Evolutionary conservation across 257 asterid genomes (phyloP), one percentile per base, ranked within the genome.

Genomic region (Ehretia macrophylla): DNA sequence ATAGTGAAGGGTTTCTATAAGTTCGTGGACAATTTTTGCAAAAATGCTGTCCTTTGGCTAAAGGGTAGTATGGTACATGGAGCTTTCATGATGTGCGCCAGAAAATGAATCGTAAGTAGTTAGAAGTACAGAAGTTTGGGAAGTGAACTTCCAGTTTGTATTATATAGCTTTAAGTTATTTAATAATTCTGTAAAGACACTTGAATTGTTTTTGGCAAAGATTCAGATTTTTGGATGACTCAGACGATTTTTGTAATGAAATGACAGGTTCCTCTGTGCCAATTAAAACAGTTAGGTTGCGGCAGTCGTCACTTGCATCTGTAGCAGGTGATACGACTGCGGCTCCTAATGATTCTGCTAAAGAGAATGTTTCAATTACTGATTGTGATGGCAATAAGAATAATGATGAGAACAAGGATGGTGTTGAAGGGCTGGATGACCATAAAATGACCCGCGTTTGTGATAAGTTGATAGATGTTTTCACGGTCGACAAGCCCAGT

Each of bases 401-500:
- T 49, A 66, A 69, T 51, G 69, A 72, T 51, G 79, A 69, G 17
- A 32, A 42, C 47, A 65, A 71, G 46, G 78, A 49, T 45, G 58
- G 56, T 65, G 54, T 38, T 73, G 94, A 79, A 40, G 70, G 64
- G 40, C 11, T 66, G 73, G 87, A 76, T 72, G 85, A 74, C 38
- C 59, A 56, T 42, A 84, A 86, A 68, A 86, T 84, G 96, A 56
- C 59, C 56, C 84, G 86, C 13, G 77, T 89, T 38, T 88, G 94
- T 47, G 88, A 93, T 75, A 86, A 86, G 64, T 77, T 93, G 52
- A 89, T 93, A 62, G 85, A 74, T 53, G 90, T 93, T 45, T 93
- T 93, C 72, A 64, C 85, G 95, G 82, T 89, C 45, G 97, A 93
- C 73, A 89, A 86, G 81, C 90, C 99, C 32, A 75, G 83, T 11